Evolutionary conservation across 768 basidiomycete genomes (phyloP), one percentile per base, ranked within the genome.

Genomic region (Xerocomellus chrysenteron): DNA sequence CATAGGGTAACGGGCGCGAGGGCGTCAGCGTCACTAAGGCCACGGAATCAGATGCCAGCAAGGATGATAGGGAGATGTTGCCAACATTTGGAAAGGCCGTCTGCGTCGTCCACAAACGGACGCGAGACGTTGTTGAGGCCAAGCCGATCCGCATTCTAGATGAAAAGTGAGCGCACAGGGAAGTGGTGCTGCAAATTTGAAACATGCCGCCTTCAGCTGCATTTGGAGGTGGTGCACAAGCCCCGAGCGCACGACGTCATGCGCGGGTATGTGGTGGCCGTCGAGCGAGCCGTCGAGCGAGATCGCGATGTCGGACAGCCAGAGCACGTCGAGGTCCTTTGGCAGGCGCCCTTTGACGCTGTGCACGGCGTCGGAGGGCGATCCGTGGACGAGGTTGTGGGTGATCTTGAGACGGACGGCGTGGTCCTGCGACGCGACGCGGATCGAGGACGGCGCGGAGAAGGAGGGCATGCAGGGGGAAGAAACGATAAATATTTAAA

Each of bases 51-150:
- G 63, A 55, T 35, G 26, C 50, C 12, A 51, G 30, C 24, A 44
- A 43, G 37, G 28, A 41, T 9, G 21, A 50, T 56, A 62, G 55
- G 51, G 28, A 59, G 19, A 39, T 0, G 11, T 14, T n/a, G 61
- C 70, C 47, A 65, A 82, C 81, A 51, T 71, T 76, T 80, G 33
- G 73, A 67, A 10, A 68, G 58, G 47, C 72, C 74, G 55, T 79
- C 79, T 44, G 74, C 67, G 21, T 78, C 72, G 59, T 80, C 79
- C 21, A 83, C 65, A 58, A 77, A 78, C 21, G 79, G 62, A 56
- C 78, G 73, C n/a, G 87, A 87, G 40, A 89, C 73, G 47, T 73
- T 75, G 55, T 78, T 78, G 50, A 90, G 71, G 37, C 84, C 86
- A 12, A 90, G 78, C 55, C 77, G 76, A 40, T 65, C 59, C 19